Evolutionary conservation across 176 grass and related monocot species (phyloP).

Genomic region (Triticum timopheevii): DNA sequence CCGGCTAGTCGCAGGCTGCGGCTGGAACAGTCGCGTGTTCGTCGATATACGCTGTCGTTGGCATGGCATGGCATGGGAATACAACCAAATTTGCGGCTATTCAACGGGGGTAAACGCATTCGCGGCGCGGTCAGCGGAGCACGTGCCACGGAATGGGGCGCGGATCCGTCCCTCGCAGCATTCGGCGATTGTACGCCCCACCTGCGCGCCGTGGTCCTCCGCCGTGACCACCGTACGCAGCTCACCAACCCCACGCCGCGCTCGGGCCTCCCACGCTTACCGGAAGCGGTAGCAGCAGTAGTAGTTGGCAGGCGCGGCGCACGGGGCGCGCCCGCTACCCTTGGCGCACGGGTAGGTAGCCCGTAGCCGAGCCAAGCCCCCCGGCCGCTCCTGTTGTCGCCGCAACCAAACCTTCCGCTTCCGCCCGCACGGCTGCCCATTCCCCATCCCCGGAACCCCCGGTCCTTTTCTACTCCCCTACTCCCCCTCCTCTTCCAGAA

Average conservation of each 20-base stretch:
- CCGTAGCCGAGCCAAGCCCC: too few relatives aligned
- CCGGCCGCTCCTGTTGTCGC: neutral
- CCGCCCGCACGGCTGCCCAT: neutral
- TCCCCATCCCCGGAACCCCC: neutral
- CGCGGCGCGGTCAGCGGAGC: neutral
- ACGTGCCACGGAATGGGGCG: neutral
- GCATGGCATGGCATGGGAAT: too few relatives aligned
- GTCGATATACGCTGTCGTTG: too few relatives aligned
- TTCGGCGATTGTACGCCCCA: neutral
- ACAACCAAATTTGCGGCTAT: too few relatives aligned
- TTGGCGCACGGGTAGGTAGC: neutral
- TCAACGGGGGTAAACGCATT: too few relatives aligned
- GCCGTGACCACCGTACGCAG: too few relatives aligned
- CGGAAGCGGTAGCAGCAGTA: too few relatives aligned
- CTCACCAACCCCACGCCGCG: neutral
- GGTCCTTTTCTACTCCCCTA: conserved; percentile 10
- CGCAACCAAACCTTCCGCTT: neutral
- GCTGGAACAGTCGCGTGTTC: too few relatives aligned
- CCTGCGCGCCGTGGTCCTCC: neutral
- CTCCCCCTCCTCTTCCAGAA: neutral
- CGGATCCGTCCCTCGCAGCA: neutral
- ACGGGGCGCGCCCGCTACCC: neutral
- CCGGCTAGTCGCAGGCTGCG: too few relatives aligned
- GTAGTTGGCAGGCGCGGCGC: too few relatives aligned
- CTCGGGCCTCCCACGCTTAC: neutral